Base-by-base conservation (phyloP, 352 stramenopile species). In the Phytophthora ramorum region DNA sequence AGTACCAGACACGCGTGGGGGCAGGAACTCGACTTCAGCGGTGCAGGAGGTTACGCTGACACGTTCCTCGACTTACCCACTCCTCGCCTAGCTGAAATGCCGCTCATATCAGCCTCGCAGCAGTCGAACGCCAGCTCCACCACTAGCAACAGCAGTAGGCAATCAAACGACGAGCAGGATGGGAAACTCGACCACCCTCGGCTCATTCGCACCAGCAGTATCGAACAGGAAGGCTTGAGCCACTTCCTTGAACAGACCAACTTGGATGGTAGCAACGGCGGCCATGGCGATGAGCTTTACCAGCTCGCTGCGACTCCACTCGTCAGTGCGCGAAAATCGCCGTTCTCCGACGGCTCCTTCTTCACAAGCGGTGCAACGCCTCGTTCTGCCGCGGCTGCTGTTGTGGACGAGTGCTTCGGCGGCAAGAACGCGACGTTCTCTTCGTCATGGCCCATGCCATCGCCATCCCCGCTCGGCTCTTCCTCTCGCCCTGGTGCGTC, bases 31-130 rank as follows among this genome's bases (percentile, higher is more conserved):
- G 82, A 92, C 37, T 84, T 94, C 28, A 50, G 44, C 5, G 69
- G 50, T n/a, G 46, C 63, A 8, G 61, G 63, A 12, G 63, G 37
- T 6, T 75, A 88, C 52, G 81, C 82, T 17, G 79, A 92, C 47
- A 92, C 83, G 7, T 94, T 94, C 46, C 57, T 94, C 8, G 86
- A 94, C 62, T 57, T 92, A 3, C 82, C 82, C 8, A 92, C 82
- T 2, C 83, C 86, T n/a, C 87, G 89, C 26, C 76, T 69, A 0
- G 64, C 77, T 9, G 79, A 80, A 16, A 85, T 90, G 55, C 68
- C 74, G 0, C 65, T 62, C 20, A 51, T 76, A 14, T 58, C 63
- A 1, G 67, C 20, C 20, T 70, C 63, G 16, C 64, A 51, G 30
- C 67, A 73, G 32, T 69, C 68, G 26, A 71, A 68, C 30, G 38